phyloP scores from a whole-genome alignment of 108 stramenopile genomes.

The Pseudonitzschia delicatissima region DNA sequence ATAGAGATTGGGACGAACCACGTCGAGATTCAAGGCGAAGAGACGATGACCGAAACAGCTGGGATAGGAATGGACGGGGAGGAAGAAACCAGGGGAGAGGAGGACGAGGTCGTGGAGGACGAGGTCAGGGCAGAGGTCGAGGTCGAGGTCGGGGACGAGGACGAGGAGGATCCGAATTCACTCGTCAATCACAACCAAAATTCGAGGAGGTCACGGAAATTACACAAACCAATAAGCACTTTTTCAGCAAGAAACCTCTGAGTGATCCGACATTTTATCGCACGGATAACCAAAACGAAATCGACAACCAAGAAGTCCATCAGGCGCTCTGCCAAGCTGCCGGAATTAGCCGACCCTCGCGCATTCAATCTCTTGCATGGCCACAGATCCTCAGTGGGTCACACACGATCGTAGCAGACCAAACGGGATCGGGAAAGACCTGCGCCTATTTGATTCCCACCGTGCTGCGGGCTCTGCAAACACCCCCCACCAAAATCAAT shows the following conservation, averaged over 20 bases:
- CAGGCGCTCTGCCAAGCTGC: constrained; percentile 55
- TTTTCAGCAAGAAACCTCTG: constrained; percentile 69
- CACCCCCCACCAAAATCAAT: constrained; percentile 12
- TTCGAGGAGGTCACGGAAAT: constrained; percentile 19
- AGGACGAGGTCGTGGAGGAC: constrained; percentile 3
- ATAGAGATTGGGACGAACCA: background rate
- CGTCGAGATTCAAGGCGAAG: background rate
- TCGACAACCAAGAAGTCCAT: constrained; percentile 26
- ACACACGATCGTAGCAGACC: constrained; percentile 87
- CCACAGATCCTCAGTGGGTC: constrained; percentile 57
- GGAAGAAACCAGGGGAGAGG: too few species aligned
- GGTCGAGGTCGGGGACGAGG: background rate
- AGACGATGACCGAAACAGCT: background rate
- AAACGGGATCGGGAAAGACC: constrained; percentile 92
- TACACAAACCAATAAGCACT: constrained; percentile 47
- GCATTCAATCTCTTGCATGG: constrained; percentile 83
- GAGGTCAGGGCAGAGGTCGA: background rate
- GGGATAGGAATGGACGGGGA: background rate
- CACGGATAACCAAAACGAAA: background rate
- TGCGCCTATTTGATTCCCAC: constrained; percentile 88
- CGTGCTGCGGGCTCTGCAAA: constrained; percentile 41
- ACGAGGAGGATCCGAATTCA: too few species aligned
- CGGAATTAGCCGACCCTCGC: constrained; percentile 59
- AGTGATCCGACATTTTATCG: constrained; percentile 53
- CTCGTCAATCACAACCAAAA: constrained; percentile 1